Percentiles rank a stretch among this genome's conserved stretches.
Evolutionary conservation across 495 filamentous ascomycete species (phyloP).

Genomic region (Tricharina praecox): DNA sequence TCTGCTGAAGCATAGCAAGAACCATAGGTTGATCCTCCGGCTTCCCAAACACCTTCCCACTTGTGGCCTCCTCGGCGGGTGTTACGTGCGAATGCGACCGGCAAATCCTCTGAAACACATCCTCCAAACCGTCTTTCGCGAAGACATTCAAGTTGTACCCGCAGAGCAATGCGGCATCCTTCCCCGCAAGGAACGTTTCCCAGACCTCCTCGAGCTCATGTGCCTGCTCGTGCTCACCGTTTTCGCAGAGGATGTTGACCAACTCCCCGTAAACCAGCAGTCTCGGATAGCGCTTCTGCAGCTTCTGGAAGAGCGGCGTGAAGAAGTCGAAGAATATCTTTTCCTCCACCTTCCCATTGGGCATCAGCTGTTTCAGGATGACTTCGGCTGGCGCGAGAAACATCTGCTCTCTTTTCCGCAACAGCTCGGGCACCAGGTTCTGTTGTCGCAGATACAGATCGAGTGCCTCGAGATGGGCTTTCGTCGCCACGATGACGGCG

Average conservation of each 20-base stretch:
- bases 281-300: conserved; percentile 20
- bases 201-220: conserved; percentile 24
- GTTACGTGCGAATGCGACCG: conserved; percentile 21
- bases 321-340: conserved; percentile 22
- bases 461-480: conserved; percentile 22
- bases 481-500: conserved; percentile 24
- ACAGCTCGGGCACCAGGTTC: conserved; percentile 22
- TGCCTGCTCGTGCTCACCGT: conserved; percentile 18
- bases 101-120: conserved; percentile 27
- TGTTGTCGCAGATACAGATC: conserved; percentile 24
- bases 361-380: conserved; percentile 15
- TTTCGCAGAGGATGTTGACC: conserved; percentile 26
- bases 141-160: conserved; percentile 27
- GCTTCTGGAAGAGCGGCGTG: conserved; percentile 12
- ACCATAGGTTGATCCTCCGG: conserved; percentile 19
- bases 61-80: conserved; percentile 20
- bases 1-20: conserved; percentile 26
- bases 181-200: conserved; percentile 23
- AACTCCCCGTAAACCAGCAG: conserved; percentile 27
- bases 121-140: conserved; percentile 21
- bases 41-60: conserved; percentile 9
- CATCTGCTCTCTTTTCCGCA: conserved; percentile 22
- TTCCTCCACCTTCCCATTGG: conserved; percentile 10
- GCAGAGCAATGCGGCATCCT: conserved; percentile 23
- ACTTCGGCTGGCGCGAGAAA: conserved; percentile 23